Base-by-base conservation (phyloP, 225 moss, liverwort and hornwort genomes). In the Ulota crispa region DNA sequence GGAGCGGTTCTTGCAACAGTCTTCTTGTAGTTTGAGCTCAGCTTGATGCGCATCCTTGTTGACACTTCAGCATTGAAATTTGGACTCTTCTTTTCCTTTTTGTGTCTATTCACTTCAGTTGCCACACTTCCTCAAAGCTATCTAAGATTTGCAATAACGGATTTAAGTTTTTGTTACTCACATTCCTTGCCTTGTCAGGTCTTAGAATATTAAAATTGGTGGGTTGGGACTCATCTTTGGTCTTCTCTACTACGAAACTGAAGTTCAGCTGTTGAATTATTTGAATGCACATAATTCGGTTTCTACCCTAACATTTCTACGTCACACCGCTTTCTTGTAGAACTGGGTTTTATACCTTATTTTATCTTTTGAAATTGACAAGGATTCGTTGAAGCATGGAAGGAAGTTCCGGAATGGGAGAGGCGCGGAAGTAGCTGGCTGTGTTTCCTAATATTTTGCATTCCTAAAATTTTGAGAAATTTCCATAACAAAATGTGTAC, bases 391-490 rank as follows among this genome's bases (percentile, higher is more conserved):
- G 4, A 23, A 36, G 8, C 32, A 53, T 8, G 8, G n/a, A 55
- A 1, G 24, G 26, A 18, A 39, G 16, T 0, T 74, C 0, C 2
- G 18, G 26, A 26, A 10, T 19, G 18, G 26, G 9, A 18, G 5
- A 3, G 18, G 57, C 0, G 2, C 0, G 1, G 8, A n/a, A 55
- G 15, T 0, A 34, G 15, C 2, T 72, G 0, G 21, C 3, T 55
- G 55, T 23, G 23, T 23, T 18, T 9, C 18, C 15, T 50, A 50
- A 50, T 50, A 6, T 50, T 50, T 50, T 50, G 50, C 18, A 50
- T 16, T 50, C 18, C 50, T 50, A 18, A 4, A 50, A 18, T 55
- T 55, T 39, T 55, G 23, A 55, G 23, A 8, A 55, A 21, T 55
- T n/a, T 55, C 9, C 23, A 14, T 19, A 13, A 14, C 54, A 3